Evolutionary conservation across 345 rosid genomes (phyloP).

Genomic region (Odontarrhena argentea): DNA sequence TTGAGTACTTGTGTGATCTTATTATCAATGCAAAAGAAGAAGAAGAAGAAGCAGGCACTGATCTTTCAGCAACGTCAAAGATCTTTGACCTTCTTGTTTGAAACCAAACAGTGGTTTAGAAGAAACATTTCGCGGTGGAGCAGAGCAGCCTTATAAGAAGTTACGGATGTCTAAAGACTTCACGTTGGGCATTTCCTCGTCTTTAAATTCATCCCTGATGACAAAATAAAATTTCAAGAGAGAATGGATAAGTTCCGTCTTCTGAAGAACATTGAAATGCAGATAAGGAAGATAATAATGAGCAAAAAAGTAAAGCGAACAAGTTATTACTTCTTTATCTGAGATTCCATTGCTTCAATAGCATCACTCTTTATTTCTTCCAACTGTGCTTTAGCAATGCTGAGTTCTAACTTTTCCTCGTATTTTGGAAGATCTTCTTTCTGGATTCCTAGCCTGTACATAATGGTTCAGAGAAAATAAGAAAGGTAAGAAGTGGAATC

Average conservation of each 20-base stretch:
- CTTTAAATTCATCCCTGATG: conserved; percentile 95
- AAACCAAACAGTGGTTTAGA: too few species aligned
- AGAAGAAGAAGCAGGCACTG: too few species aligned
- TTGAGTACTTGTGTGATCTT: neutral
- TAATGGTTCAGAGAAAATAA: neutral
- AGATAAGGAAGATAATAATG: conserved; percentile 14
- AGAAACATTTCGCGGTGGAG: too few species aligned
- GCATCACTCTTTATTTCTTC: conserved; percentile 92
- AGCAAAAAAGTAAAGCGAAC: neutral
- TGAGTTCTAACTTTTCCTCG: conserved; percentile 77
- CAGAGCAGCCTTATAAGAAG: conserved; percentile 62
- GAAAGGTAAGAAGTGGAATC: too few species aligned
- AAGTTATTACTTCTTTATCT: conserved; percentile 69
- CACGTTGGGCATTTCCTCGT: conserved; percentile 71
- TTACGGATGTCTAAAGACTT: conserved; percentile 91
- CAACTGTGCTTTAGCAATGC: conserved; percentile 83
- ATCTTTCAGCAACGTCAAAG: too few species aligned
- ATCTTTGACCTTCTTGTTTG: too few species aligned
- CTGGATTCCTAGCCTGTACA: conserved; percentile 73
- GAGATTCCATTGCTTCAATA: conserved; percentile 91
- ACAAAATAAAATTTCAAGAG: neutral
- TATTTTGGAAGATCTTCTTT: conserved; percentile 91
- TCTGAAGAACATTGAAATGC: neutral
- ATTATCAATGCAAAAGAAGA: neutral
- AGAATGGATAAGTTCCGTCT: neutral